Conservation (phyloP, 2,329 filamentous ascomycete species). For the Talaromyces pinophilus region DNA sequence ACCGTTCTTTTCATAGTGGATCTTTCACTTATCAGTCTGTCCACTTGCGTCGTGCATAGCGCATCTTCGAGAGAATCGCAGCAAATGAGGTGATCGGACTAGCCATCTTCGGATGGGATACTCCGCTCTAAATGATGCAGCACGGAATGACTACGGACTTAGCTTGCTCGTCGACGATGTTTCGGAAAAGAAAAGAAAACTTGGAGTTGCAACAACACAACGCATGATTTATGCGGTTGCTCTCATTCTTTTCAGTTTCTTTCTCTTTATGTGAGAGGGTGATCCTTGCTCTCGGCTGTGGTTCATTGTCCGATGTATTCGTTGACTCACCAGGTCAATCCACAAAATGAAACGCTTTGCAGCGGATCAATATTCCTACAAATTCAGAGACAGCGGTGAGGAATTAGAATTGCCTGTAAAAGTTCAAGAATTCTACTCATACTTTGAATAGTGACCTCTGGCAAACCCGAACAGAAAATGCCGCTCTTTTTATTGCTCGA, state of each 20-base stretch:
- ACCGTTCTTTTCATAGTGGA: constrained; percentile 4
- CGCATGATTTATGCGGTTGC: not conserved
- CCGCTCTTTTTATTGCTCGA: constrained; percentile 30
- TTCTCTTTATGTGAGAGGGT: not conserved
- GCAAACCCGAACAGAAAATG: constrained; percentile 29
- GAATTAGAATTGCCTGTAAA: not conserved
- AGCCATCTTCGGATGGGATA: not conserved
- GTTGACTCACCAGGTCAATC: not conserved
- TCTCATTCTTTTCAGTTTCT: not conserved
- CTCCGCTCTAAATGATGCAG: not conserved
- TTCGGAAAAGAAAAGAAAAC: not conserved
- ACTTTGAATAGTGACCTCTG: constrained; percentile 24
- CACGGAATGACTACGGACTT: not conserved
- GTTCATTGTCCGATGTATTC: not conserved
- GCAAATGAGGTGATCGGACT: not conserved
- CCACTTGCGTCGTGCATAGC: not conserved
- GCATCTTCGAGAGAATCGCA: not conserved
- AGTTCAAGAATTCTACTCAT: not conserved
- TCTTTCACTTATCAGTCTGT: not conserved
- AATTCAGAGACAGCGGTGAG: constrained; percentile 8
- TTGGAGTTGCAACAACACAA: not conserved
- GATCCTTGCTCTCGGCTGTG: not conserved
- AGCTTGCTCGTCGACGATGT: not conserved
- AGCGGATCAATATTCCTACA: not conserved
- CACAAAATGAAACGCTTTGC: not conserved